Percentiles rank a stretch among this genome's conserved stretches.
Conservation (phyloP, 2,329 filamentous ascomycete species). For the Alternaria metachromatica region DNA sequence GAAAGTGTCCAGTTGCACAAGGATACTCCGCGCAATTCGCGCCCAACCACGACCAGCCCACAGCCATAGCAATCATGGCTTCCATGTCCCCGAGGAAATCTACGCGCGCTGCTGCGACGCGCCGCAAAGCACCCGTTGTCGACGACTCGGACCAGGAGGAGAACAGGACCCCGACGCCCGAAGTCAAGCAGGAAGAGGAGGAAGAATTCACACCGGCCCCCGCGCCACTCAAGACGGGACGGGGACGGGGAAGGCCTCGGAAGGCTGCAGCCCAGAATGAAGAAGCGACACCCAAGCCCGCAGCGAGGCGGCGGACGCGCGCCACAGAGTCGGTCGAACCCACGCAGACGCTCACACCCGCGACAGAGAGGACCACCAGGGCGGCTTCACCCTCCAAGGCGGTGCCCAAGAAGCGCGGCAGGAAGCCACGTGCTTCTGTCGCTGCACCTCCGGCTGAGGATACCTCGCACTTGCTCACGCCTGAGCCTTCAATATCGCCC, state of each 20-base stretch:
- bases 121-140: conserved; percentile 72
- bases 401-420: conserved; percentile 66
- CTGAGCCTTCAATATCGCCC: conserved; percentile 63
- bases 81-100: conserved; percentile 58
- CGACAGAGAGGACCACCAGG: conserved; percentile 58
- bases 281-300: conserved; percentile 53
- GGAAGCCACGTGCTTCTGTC: conserved; percentile 52
- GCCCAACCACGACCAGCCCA: conserved; percentile 17
- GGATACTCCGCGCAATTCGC: conserved; percentile 10
- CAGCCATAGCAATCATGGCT: conserved; percentile 44
- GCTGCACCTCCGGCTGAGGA: conserved; percentile 48
- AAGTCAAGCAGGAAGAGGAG: conserved; percentile 68
- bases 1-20: conserved; percentile 12
- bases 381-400: conserved; percentile 23
- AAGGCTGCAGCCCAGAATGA: conserved; percentile 40
- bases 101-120: conserved; percentile 65
- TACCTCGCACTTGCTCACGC: conserved; percentile 53
- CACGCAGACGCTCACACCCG: conserved; percentile 66
- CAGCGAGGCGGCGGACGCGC: conserved; percentile 57
- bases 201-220: conserved; percentile 84
- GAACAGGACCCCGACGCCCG: conserved; percentile 61
- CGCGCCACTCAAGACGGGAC: conserved; percentile 65
- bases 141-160: conserved; percentile 81
- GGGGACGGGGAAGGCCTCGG: conserved; percentile 63
- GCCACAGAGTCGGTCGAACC: conserved; percentile 60